Conservation (phyloP, 1,284 basidiomycete genomes). For the Jaminaea rosea region DNA sequence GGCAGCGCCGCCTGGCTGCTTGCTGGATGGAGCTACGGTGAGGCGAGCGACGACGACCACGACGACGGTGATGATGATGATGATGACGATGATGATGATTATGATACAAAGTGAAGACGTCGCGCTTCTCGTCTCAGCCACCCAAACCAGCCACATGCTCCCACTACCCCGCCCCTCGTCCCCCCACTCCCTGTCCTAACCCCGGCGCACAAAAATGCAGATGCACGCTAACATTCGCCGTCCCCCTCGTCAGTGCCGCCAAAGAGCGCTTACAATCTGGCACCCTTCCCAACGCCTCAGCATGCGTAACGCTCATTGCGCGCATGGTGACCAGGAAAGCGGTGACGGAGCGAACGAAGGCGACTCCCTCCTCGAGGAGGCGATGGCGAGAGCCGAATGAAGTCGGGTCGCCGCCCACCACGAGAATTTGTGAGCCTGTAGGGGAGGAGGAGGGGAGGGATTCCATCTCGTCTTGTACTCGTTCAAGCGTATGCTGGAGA, state of each 20-base stretch:
- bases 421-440: neutral
- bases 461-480: constrained; percentile 10
- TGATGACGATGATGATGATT: no score
- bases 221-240: constrained; percentile 32
- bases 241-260: constrained; percentile 32
- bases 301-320: constrained; percentile 19
- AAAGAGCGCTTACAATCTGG: constrained; percentile 23
- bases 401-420: constrained; percentile 11
- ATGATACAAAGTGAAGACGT: no score
- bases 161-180: no score
- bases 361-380: neutral
- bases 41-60: no score
- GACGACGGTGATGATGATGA: no score
- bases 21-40: no score
- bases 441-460: neutral
- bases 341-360: constrained; percentile 15
- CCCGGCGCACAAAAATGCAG: constrained; percentile 19
- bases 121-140: no score
- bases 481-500: constrained; percentile 9
- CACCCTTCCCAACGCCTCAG: constrained; percentile 13
- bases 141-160: no score
- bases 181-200: no score
- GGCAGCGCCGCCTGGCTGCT: no score
- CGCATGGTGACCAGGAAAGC: constrained; percentile 35
- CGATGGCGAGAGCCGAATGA: constrained; percentile 22